phyloP scores from a whole-genome alignment of 1,284 basidiomycete species.

The Microbotryum scabiosae region DNA sequence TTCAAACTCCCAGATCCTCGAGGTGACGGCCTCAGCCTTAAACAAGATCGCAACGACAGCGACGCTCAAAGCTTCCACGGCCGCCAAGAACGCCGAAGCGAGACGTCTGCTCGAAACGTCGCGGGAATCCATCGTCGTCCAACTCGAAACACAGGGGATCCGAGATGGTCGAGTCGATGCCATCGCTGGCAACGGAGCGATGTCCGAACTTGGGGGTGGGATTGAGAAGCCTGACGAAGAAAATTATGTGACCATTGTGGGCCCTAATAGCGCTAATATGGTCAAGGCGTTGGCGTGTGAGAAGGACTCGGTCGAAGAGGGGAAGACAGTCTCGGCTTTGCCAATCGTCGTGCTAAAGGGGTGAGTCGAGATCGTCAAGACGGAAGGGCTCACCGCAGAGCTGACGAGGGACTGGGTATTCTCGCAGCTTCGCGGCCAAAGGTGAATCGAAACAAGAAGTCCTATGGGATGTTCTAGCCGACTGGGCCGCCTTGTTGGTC shows the following conservation, averaged over 20 bases:
- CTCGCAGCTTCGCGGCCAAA: conserved; percentile 51
- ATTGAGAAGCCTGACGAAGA: conserved; percentile 16
- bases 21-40: conserved; percentile 64
- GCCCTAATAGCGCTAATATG: conserved; percentile 8
- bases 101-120: conserved; percentile 10
- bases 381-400: conserved; percentile 36
- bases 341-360: conserved; percentile 58
- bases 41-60: conserved; percentile 35
- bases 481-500: conserved; percentile 74
- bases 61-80: not conserved
- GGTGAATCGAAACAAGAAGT: conserved; percentile 60
- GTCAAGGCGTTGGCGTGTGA: conserved; percentile 2
- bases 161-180: conserved; percentile 70
- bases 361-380: conserved; percentile 51
- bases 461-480: conserved; percentile 64
- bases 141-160: conserved; percentile 18
- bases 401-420: not conserved
- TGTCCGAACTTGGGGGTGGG: conserved; percentile 61
- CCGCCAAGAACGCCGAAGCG: conserved; percentile 1
- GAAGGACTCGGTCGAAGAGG: conserved; percentile 1
- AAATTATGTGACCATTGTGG: conserved; percentile 16
- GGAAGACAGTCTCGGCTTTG: conserved; percentile 52
- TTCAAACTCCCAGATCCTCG: conserved; percentile 53
- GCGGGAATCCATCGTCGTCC: conserved; percentile 29
- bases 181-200: conserved; percentile 69